Evolutionary conservation across 2,329 filamentous ascomycete genomes (phyloP).

Genomic region (Arthrinium puccinioides): DNA sequence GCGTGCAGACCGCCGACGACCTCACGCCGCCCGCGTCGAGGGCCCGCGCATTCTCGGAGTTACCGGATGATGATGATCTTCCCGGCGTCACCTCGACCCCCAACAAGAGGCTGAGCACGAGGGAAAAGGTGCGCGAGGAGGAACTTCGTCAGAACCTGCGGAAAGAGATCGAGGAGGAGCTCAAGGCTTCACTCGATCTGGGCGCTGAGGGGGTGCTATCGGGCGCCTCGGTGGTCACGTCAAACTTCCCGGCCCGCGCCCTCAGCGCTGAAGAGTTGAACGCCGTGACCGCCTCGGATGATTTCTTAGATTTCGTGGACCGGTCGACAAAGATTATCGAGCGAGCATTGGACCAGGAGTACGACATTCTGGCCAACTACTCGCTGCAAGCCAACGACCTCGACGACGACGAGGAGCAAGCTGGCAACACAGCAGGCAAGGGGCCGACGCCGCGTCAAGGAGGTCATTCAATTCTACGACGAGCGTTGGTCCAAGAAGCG

Average conservation of each 20-base stretch:
- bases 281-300: constrained; percentile 84
- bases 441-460: constrained; percentile 71
- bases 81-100: constrained; percentile 49
- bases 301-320: constrained; percentile 93
- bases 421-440: constrained; percentile 61
- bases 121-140: constrained; percentile 78
- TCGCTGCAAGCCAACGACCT: constrained; percentile 69
- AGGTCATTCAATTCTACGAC: constrained; percentile 89
- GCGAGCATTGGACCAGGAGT: constrained; percentile 88
- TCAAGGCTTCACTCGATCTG: constrained; percentile 63
- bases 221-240: constrained; percentile 30
- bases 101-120: constrained; percentile 69
- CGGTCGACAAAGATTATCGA: constrained; percentile 96
- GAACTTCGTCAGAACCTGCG: constrained; percentile 80
- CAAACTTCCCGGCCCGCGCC: constrained; percentile 70
- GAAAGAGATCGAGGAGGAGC: constrained; percentile 86
- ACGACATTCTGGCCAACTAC: constrained; percentile 94
- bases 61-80: constrained; percentile 52
- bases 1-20: constrained; percentile 80
- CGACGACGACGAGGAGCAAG: constrained; percentile 77
- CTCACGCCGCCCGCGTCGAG: constrained; percentile 52
- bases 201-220: constrained; percentile 43
- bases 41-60: constrained; percentile 47
- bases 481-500: constrained; percentile 95
- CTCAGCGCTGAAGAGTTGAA: constrained; percentile 80